phyloP scores from a whole-genome alignment of 2,329 filamentous ascomycete genomes.

The Pseudovirgaria hyperparasitica region DNA sequence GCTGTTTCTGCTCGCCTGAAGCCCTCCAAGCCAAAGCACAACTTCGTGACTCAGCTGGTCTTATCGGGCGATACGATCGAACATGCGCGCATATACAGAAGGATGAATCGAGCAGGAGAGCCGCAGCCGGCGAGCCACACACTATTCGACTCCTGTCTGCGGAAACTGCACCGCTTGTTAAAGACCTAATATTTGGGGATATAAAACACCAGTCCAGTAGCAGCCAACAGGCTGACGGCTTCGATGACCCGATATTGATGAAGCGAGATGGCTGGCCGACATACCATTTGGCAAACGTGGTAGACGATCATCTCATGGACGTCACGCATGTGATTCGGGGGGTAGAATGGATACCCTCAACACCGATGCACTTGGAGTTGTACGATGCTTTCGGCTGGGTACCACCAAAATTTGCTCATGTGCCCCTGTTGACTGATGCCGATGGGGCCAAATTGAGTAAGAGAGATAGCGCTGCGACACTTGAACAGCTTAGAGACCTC shows the following conservation, averaged over 20 bases:
- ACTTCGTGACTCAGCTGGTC: conserved; percentile 45
- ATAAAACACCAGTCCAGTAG: conserved; percentile 19
- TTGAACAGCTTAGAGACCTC: conserved; percentile 43
- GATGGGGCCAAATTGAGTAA: conserved; percentile 55
- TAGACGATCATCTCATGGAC: conserved; percentile 90
- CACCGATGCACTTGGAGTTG: conserved; percentile 58
- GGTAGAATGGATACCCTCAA: conserved; percentile 93
- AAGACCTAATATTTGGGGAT: conserved; percentile 67
- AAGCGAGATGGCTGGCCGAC: conserved; percentile 90
- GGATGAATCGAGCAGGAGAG: conserved; percentile 58
- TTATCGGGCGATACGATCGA: conserved; percentile 53
- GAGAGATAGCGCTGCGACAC: conserved; percentile 56
- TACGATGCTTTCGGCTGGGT: conserved; percentile 37
- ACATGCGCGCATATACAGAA: conserved; percentile 56
- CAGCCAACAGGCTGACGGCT: conserved; percentile 34
- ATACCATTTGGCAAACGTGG: conserved; percentile 93
- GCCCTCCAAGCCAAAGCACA: conserved; percentile 56
- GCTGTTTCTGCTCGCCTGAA: conserved; percentile 78
- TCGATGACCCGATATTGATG: conserved; percentile 76
- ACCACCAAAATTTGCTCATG: conserved; percentile 36
- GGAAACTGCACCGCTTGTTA: conserved; percentile 48
- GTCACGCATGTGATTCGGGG: conserved; percentile 94
- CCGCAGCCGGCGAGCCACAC: conserved; percentile 54
- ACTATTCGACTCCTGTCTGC: conserved; percentile 65
- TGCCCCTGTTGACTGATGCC: conserved; percentile 35